Conservation (phyloP, 306 rosid genomes). For the Adenanthera pavonina region DNA sequence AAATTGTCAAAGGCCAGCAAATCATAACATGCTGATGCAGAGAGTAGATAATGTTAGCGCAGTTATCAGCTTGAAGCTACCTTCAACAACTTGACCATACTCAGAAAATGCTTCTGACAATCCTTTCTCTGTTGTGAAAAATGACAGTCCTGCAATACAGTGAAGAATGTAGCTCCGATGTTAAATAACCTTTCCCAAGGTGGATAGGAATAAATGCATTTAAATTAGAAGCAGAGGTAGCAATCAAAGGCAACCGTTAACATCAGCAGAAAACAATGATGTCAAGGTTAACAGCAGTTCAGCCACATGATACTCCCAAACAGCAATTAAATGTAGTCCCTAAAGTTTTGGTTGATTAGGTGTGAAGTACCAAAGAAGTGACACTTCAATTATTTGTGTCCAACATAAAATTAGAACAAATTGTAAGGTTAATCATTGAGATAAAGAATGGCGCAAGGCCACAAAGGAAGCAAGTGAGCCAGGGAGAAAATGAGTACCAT, state of each 20-base stretch:
- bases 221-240: not conserved
- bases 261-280: constrained; percentile 12
- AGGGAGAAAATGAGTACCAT: not conserved
- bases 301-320: not conserved
- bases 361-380: not conserved
- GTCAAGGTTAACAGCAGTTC: not conserved
- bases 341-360: not conserved
- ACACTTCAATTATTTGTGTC: constrained; percentile 1
- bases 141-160: constrained; percentile 69
- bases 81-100: constrained; percentile 88
- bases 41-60: constrained; percentile 22
- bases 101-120: constrained; percentile 80
- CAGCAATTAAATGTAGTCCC: not conserved
- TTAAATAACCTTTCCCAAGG: constrained; percentile 22
- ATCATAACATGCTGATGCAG: constrained; percentile 2
- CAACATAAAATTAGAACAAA: not conserved
- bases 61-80: constrained; percentile 45
- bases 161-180: constrained; percentile 2
- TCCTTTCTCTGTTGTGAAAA: constrained; percentile 67
- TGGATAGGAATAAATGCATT: not conserved
- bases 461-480: not conserved
- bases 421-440: not conserved
- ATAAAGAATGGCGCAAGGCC: constrained; percentile 13
- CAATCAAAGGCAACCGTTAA: not conserved
- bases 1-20: constrained; percentile 34